Evolutionary conservation across 176 grass and related monocot species (phyloP).

Genomic region (Bolboschoenus planiculmis): DNA sequence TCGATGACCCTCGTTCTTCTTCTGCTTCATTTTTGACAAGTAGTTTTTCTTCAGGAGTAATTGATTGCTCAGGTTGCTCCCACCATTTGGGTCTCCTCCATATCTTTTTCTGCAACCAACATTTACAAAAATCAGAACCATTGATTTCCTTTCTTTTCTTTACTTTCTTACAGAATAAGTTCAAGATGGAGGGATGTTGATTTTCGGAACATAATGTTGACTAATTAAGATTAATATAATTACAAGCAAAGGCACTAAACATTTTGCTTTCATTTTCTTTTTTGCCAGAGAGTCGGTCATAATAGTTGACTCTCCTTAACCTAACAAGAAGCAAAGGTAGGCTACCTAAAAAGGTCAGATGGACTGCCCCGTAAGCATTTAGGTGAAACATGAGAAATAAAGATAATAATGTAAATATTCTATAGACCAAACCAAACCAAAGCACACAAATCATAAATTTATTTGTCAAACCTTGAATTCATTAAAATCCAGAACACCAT

Average conservation of each 20-base stretch:
- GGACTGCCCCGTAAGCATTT: not conserved
- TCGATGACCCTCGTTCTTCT: constrained; percentile 2
- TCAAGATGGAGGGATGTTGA: not conserved
- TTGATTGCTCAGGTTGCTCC: constrained; percentile 25
- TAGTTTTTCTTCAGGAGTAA: not conserved
- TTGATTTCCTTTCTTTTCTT: not conserved
- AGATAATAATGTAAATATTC: not conserved
- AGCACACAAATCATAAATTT: not conserved
- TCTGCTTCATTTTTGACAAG: constrained; percentile 9
- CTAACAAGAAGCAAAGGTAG: not conserved
- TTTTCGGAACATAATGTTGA: not conserved
- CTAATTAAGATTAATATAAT: not conserved
- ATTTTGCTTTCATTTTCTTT: not conserved
- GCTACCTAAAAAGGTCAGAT: not conserved
- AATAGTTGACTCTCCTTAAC: not conserved
- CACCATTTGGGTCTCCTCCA: constrained; percentile 34
- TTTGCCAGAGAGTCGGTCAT: not conserved
- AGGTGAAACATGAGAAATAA: not conserved
- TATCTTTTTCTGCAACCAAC: constrained; percentile 21
- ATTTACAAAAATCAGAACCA: not conserved
- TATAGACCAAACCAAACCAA: not conserved
- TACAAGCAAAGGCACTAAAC: not conserved
- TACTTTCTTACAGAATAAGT: not conserved
- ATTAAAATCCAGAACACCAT: constrained; percentile 34
- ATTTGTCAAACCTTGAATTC: constrained; percentile 29